Evolutionary conservation across 2,329 filamentous ascomycete species (phyloP).

Genomic region (Penicillium decumbens): DNA sequence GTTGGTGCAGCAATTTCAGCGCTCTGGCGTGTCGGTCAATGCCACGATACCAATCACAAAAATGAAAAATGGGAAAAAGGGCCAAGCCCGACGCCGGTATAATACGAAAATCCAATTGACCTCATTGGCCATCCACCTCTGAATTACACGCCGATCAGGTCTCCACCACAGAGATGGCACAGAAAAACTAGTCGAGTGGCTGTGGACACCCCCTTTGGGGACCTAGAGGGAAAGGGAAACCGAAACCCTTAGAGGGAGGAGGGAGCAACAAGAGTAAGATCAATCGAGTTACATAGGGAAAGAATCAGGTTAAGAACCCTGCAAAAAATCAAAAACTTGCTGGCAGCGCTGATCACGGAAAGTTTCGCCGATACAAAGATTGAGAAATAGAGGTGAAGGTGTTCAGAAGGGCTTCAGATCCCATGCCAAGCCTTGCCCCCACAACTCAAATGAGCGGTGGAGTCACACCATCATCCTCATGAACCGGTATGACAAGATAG

Average conservation of each 20-base stretch:
- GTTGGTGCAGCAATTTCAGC: not conserved
- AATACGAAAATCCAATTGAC: conserved; percentile 22
- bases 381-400: conserved; percentile 3
- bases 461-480: conserved; percentile 7
- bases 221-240: not conserved
- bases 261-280: not conserved
- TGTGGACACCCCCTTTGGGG: conserved; percentile 18
- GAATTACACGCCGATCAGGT: conserved; percentile 31
- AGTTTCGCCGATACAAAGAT: not conserved
- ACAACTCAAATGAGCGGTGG: conserved; percentile 4
- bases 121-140: conserved; percentile 48
- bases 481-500: not conserved
- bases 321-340: conserved; percentile 6
- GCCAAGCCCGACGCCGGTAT: conserved; percentile 3
- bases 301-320: conserved; percentile 1
- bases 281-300: not conserved
- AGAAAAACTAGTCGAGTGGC: not conserved
- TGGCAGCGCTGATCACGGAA: conserved; percentile 17
- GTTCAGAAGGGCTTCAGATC: not conserved
- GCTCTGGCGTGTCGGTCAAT: not conserved
- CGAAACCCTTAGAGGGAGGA: not conserved
- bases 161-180: not conserved
- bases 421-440: conserved; percentile 10
- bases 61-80: conserved; percentile 6
- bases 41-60: not conserved